phyloP scores from a whole-genome alignment of 1,139 yeast genomes.

The Magnusiomyces starmeri region DNA sequence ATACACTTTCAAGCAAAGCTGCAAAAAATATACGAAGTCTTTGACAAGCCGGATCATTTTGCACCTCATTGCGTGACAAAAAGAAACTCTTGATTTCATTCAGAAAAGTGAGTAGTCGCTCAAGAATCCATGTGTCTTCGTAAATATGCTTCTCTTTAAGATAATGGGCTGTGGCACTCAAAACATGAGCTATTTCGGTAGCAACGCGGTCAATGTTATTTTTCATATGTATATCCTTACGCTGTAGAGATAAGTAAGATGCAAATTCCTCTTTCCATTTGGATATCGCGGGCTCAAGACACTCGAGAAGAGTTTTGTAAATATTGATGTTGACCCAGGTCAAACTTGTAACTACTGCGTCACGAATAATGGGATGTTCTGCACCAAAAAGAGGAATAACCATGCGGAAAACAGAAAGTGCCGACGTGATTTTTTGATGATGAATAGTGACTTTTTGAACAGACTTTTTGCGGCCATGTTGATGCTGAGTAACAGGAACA shows the following conservation, averaged over 20 bases:
- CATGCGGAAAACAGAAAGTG: conserved; percentile 81
- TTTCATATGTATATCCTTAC: conserved; percentile 19
- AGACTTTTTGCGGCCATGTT: conserved; percentile 62
- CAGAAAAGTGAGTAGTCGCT: conserved; percentile 55
- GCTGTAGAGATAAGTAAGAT: conserved; percentile 10
- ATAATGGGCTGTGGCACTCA: conserved; percentile 65
- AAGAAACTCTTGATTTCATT: conserved; percentile 54
- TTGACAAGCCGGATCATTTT: conserved; percentile 65
- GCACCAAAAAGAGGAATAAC: conserved; percentile 74
- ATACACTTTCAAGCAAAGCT: conserved; percentile 65
- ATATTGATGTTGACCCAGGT: conserved; percentile 88
- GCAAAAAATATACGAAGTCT: conserved; percentile 74
- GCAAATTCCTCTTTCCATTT: conserved; percentile 30
- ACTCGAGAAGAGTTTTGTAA: conserved; percentile 73
- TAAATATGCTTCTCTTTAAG: conserved; percentile 46
- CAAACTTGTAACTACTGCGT: conserved; percentile 79
- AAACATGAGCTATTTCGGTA: conserved; percentile 70
- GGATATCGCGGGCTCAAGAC: conserved; percentile 55
- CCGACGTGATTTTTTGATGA: conserved; percentile 89
- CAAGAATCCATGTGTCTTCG: conserved; percentile 63
- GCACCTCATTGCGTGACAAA: conserved; percentile 51
- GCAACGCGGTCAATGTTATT: conserved; percentile 48
- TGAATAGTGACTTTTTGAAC: conserved; percentile 64
- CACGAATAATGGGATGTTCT: conserved; percentile 64
- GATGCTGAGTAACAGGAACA: conserved; percentile 41